Conservation (phyloP, 1,139 yeast genomes). For the Sugiyamaella castrensis region DNA sequence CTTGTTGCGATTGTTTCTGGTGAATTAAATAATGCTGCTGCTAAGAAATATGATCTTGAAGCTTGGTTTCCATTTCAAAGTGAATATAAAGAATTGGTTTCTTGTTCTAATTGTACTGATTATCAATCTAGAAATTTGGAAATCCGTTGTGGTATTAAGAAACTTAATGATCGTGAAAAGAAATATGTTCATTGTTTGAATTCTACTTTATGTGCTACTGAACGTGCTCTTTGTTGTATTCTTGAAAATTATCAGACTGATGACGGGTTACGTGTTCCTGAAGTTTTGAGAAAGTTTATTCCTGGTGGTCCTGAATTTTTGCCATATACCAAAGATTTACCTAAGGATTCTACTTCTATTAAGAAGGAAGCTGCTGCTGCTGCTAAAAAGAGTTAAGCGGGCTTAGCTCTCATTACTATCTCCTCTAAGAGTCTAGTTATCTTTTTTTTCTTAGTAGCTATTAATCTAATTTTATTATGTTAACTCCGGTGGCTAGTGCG, state of each 20-base stretch:
- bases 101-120: constrained; percentile 98
- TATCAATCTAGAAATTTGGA: constrained; percentile 98
- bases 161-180: constrained; percentile 93
- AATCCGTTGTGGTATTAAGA: constrained; percentile 97
- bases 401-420: no score
- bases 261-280: constrained; percentile 90
- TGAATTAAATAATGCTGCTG: constrained; percentile 98
- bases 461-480: no score
- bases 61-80: constrained; percentile 99
- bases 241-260: constrained; percentile 97
- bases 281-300: constrained; percentile 89
- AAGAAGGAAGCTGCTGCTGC: constrained; percentile 47
- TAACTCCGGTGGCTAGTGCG: no score
- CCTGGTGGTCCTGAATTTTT: constrained; percentile 98
- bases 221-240: constrained; percentile 95
- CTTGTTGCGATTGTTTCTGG: constrained; percentile 98
- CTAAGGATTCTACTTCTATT: constrained; percentile 86
- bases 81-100: constrained; percentile 96
- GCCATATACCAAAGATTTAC: constrained; percentile 85
- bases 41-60: constrained; percentile 96
- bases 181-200: constrained; percentile 97
- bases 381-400: no score
- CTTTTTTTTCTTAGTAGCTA: no score
- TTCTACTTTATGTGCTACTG: constrained; percentile 96
- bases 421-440: no score